Evolutionary conservation across 148 eudicot genomes (phyloP), one percentile per base, ranked within the genome.

Genomic region (Rhododendron mucronatum): DNA sequence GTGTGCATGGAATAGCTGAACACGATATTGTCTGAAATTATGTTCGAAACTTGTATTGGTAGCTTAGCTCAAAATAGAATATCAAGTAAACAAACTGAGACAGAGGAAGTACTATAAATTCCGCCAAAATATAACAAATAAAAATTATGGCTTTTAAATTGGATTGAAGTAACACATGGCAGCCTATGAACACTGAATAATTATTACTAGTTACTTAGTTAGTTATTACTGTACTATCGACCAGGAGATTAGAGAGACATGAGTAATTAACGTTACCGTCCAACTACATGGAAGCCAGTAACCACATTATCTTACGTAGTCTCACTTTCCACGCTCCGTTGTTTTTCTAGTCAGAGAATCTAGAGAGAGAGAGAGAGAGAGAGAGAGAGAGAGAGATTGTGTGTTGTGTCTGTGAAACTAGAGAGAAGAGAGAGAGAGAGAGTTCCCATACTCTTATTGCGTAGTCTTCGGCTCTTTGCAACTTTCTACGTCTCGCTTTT

Each of bases 401-500:
- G 65, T 69, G 3, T 28, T 13, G 20, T 71, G 39, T 71, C 39
- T 71, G 76, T 3, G 5, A 13, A 71, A 28, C 37, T 13, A 13
- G 76, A 30, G 76, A 71, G 20, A 69, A 30, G 76, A 71, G 20
- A 69, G 75, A 69, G 75, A 69, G 69, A 82, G 84, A 50, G 53
- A 75, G 45, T 23, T 55, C 59, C 61, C 53, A 45, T 53, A 77
- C 14, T 50, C 63, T 9, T 83, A n/a, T 83, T 26, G 55, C 13
- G 16, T 20, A 84, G 81, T 86, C 77, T 86, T 76, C 82, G 84
- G 76, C 73, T 86, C 77, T 86, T 76, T 82, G 84, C 87, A 67
- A 84, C 86, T 88, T 90, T 84, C 86, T 75, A 69, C 86, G 67
- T 84, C 86, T 88, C 10, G 84, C 89, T 87, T 79, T 83, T 33